These are phyloP conservation scores for Fusarium scirpi DNA, from an alignment of 2,329 filamentous ascomycete species.

Conservation along the genomic window DNA sequence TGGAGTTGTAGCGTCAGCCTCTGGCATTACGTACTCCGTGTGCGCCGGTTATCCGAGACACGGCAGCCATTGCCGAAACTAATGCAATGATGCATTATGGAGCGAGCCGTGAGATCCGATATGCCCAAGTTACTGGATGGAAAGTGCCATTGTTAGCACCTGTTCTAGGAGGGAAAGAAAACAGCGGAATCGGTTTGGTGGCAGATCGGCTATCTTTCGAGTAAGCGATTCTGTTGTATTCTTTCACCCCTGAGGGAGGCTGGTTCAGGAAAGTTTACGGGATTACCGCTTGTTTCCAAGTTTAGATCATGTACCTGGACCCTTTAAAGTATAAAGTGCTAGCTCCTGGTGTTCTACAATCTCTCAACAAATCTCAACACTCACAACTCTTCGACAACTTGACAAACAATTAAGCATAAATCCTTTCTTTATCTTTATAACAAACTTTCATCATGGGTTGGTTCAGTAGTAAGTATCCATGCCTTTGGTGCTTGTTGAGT, in stretches of 20 bases:
- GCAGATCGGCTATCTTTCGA: too few relatives aligned
- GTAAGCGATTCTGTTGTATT: too few relatives aligned
- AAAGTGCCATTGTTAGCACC: neutral
- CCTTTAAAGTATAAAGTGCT: slow-evolving; percentile 20
- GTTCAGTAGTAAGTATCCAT: slow-evolving; percentile 5
- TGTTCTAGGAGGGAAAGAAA: too few relatives aligned
- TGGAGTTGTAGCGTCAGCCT: slow-evolving; percentile 15
- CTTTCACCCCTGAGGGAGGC: too few relatives aligned
- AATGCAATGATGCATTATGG: slow-evolving; percentile 8
- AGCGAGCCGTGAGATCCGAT: slow-evolving; percentile 40
- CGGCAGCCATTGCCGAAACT: slow-evolving; percentile 31
- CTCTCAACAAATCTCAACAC: neutral
- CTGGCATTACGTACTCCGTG: slow-evolving; percentile 11
- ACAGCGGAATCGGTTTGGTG: too few relatives aligned
- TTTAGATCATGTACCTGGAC: slow-evolving; percentile 15
- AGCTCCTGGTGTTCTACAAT: neutral
- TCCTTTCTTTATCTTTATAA: neutral
- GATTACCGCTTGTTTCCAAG: neutral
- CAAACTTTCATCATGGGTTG: slow-evolving; percentile 25
- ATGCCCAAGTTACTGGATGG: neutral
- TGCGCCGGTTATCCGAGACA: slow-evolving; percentile 39
- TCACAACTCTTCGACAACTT: neutral
- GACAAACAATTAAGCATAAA: slow-evolving; percentile 3
- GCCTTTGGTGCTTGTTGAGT: fast-evolving
- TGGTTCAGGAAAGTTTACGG: neutral